Conservation (phyloP, 2,329 filamentous ascomycete genomes). For the Ophiostoma sp. region DNA sequence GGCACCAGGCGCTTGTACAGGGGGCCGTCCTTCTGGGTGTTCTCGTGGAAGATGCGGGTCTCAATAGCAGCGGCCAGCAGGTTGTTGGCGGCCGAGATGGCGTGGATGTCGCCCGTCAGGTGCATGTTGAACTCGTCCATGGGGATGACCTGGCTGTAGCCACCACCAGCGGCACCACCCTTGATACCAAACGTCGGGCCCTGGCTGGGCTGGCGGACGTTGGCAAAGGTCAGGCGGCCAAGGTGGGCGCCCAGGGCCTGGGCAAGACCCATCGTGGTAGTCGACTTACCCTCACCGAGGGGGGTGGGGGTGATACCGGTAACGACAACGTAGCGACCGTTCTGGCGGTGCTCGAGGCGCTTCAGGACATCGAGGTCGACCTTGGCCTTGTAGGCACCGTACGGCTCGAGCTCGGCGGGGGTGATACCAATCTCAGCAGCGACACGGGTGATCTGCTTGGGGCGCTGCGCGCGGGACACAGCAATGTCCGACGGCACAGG, state of each 20-base stretch:
- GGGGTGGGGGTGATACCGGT: slow-evolving; percentile 96
- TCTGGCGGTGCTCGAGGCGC: slow-evolving; percentile 79
- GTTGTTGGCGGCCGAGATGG: slow-evolving; percentile 96
- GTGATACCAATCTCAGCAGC: slow-evolving; percentile 87
- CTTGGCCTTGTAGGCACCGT: slow-evolving; percentile 95
- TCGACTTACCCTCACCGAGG: slow-evolving; percentile 96
- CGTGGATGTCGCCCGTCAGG: slow-evolving; percentile 95
- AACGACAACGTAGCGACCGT: slow-evolving; percentile 89
- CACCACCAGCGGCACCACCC: slow-evolving; percentile 92
- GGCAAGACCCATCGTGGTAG: slow-evolving; percentile 91
- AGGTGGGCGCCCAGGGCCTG: slow-evolving; percentile 91
- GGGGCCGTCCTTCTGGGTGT: slow-evolving; percentile 85
- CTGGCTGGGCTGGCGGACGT: slow-evolving; percentile 94
- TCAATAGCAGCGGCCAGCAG: slow-evolving; percentile 94
- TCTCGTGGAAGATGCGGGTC: slow-evolving; percentile 97
- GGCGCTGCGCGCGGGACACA: slow-evolving; percentile 82
- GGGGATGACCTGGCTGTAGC: slow-evolving; percentile 98
- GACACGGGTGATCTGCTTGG: slow-evolving; percentile 85
- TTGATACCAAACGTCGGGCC: slow-evolving; percentile 99
- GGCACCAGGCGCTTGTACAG: slow-evolving; percentile 88
- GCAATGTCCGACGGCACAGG: slow-evolving; percentile 96
- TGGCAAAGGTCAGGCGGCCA: slow-evolving; percentile 86
- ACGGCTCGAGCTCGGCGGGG: slow-evolving; percentile 87
- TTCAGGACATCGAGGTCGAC: slow-evolving; percentile 80
- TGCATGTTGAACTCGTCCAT: slow-evolving; percentile 99